Evolutionary conservation across 1,139 yeast species (phyloP).

Genomic region (Geotrichum bryndzae): DNA sequence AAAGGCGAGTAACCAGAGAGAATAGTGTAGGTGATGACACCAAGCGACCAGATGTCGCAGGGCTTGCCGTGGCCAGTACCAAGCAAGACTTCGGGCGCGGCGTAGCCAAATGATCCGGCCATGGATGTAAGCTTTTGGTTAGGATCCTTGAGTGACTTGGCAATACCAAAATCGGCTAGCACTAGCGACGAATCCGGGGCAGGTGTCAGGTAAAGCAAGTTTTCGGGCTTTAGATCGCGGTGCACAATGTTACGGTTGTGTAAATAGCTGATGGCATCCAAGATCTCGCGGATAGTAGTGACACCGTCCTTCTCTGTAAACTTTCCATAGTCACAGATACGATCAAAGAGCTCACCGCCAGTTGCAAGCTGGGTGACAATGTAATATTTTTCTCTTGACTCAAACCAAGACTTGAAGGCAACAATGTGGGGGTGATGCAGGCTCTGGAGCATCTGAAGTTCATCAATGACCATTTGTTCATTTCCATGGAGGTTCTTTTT

Average conservation of each 20-base stretch:
- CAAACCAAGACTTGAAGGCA: slow-evolving; percentile 82
- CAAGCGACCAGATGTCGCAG: slow-evolving; percentile 89
- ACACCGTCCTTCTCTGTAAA: slow-evolving; percentile 86
- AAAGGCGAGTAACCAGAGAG: slow-evolving; percentile 93
- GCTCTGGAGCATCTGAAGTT: slow-evolving; percentile 58
- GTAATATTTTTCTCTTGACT: slow-evolving; percentile 52
- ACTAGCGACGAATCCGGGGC: slow-evolving; percentile 62
- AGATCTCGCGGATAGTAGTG: slow-evolving; percentile 57
- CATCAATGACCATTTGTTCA: slow-evolving; percentile 66
- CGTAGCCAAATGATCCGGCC: slow-evolving; percentile 91
- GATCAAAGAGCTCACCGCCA: slow-evolving; percentile 87
- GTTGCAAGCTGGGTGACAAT: slow-evolving; percentile 60
- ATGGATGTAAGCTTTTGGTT: slow-evolving; percentile 65
- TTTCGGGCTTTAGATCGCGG: slow-evolving; percentile 88
- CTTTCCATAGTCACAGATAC: slow-evolving; percentile 68
- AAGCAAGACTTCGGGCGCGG: slow-evolving; percentile 83
- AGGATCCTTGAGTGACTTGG: slow-evolving; percentile 56
- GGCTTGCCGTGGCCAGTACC: slow-evolving; percentile 85
- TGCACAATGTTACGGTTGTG: slow-evolving; percentile 76
- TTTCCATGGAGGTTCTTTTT: slow-evolving; percentile 77
- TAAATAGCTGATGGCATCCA: slow-evolving; percentile 68
- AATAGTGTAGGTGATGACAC: slow-evolving; percentile 84
- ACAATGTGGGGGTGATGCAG: slow-evolving; percentile 78
- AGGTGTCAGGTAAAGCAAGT: slow-evolving; percentile 58
- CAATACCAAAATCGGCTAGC: slow-evolving; percentile 89